Evolutionary conservation across 78 protist species (phyloP).

Genomic region (Isochrysis galbana): DNA sequence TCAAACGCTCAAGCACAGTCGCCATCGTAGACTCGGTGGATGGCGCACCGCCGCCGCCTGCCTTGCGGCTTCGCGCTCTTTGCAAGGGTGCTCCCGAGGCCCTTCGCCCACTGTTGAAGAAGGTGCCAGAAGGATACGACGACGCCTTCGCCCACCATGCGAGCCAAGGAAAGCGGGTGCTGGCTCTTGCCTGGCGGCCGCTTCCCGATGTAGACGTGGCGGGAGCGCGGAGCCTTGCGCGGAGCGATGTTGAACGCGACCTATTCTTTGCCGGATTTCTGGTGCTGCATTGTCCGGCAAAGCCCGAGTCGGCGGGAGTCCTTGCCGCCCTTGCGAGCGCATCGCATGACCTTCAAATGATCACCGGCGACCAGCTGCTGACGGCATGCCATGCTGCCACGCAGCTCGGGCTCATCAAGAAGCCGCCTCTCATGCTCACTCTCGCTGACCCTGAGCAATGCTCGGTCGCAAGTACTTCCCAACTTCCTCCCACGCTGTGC

Average conservation of each 20-base stretch:
- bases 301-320: slow-evolving; percentile 66
- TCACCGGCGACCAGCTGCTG: slow-evolving; percentile 95
- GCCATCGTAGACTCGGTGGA: slow-evolving; percentile 21
- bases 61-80: neutral
- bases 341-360: slow-evolving; percentile 86
- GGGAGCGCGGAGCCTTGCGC: neutral
- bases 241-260: slow-evolving; percentile 72
- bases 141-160: neutral
- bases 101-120: slow-evolving; percentile 29
- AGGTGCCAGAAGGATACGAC: slow-evolving; percentile 34
- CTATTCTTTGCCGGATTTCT: slow-evolving; percentile 92
- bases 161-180: slow-evolving; percentile 51
- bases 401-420: slow-evolving; percentile 54
- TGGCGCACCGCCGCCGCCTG: neutral
- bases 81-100: slow-evolving; percentile 93
- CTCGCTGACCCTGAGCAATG: no score
- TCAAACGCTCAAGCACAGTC: slow-evolving; percentile 88
- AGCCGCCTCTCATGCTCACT: neutral
- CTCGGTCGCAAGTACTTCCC: no score
- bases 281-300: slow-evolving; percentile 80
- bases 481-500: no score
- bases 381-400: slow-evolving; percentile 96
- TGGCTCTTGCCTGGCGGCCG: slow-evolving; percentile 44
- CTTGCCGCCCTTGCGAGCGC: slow-evolving; percentile 60
- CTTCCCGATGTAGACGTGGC: neutral